Evolutionary conservation across 2,329 filamentous ascomycete species (phyloP).

Genomic region (Calcarisporium arbuscula): DNA sequence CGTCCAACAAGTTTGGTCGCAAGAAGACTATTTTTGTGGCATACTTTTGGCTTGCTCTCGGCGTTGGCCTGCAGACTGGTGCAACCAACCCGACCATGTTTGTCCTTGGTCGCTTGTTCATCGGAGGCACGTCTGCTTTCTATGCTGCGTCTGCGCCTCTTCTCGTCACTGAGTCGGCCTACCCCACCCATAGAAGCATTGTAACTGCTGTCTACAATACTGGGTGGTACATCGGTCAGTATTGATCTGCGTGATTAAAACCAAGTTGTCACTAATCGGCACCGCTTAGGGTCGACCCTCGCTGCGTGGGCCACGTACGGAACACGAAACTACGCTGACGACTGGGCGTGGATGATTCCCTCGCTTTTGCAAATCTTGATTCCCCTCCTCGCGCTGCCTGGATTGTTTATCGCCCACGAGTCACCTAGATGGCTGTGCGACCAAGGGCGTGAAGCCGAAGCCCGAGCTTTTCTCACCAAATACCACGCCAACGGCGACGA

Average conservation of each 20-base stretch:
- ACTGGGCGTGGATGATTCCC: slow-evolving; percentile 19
- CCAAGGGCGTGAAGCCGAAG: slow-evolving; percentile 24
- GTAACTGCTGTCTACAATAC: not conserved
- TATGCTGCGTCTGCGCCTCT: slow-evolving; percentile 32
- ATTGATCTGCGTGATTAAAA: not conserved
- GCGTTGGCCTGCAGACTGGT: slow-evolving; percentile 24
- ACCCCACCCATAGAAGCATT: slow-evolving; percentile 1
- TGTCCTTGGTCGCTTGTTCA: slow-evolving; percentile 43
- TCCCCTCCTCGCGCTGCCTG: slow-evolving; percentile 13
- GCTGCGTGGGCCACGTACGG: slow-evolving; percentile 7
- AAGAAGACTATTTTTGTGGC: too few species aligned
- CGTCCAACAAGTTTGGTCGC: slow-evolving; percentile 24
- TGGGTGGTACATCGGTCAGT: slow-evolving; percentile 4
- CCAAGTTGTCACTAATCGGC: too few species aligned
- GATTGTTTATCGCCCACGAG: slow-evolving; percentile 28
- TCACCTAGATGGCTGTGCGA: slow-evolving; percentile 25
- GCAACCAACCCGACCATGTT: slow-evolving; percentile 40
- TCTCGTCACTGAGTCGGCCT: slow-evolving; percentile 1
- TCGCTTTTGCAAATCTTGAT: slow-evolving; percentile 15
- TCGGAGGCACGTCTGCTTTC: slow-evolving; percentile 48
- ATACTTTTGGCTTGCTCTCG: slow-evolving; percentile 25
- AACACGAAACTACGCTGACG: slow-evolving; percentile 5
- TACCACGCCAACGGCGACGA: slow-evolving; percentile 34
- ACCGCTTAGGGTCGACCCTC: slow-evolving; percentile 2
- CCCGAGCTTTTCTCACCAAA: slow-evolving; percentile 27